These are phyloP conservation scores for Toxoplasma gondii DNA, from an alignment of 169 alveolate species.

Conservation along the genomic window DNA sequence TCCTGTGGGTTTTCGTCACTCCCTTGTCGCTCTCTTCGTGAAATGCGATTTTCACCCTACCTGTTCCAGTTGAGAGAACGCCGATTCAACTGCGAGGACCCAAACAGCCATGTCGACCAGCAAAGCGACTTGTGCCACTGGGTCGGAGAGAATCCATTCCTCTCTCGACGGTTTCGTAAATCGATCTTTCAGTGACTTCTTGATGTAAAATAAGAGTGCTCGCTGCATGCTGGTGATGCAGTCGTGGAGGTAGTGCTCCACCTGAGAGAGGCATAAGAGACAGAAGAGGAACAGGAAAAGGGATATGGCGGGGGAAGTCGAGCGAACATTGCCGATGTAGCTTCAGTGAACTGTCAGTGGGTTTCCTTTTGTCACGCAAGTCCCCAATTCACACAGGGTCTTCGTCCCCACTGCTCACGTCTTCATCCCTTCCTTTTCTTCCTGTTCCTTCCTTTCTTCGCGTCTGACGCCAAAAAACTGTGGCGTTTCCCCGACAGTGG, in stretches of 20 bases:
- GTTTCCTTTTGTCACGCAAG: too few relatives aligned
- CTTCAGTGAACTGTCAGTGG: too few relatives aligned
- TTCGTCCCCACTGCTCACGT: too few relatives aligned
- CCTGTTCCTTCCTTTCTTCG: too few relatives aligned
- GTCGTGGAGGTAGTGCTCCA: slow-evolving; percentile 90
- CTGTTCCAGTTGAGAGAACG: slow-evolving; percentile 71
- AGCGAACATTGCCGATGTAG: too few relatives aligned
- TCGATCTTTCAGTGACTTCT: slow-evolving; percentile 76
- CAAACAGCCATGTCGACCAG: slow-evolving; percentile 89
- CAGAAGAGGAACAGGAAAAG: not conserved
- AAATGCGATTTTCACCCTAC: not conserved
- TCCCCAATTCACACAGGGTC: too few relatives aligned
- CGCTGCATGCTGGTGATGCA: slow-evolving; percentile 88
- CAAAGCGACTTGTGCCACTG: slow-evolving; percentile 90
- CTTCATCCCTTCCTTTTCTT: too few relatives aligned
- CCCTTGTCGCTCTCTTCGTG: too few relatives aligned
- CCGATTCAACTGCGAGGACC: slow-evolving; percentile 86
- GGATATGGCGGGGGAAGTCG: not conserved
- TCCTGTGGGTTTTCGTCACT: too few relatives aligned
- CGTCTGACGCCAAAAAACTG: too few relatives aligned
- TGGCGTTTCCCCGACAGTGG: too few relatives aligned
- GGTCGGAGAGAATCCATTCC: slow-evolving; percentile 89
- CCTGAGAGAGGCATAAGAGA: slow-evolving; percentile 15
- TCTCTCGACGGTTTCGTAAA: slow-evolving; percentile 75
- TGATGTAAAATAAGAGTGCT: slow-evolving; percentile 80